A percentile compares a stretch with the other conserved stretches of the same genome.
These are phyloP conservation scores for Backusella liffmaniae DNA, from an alignment of 192 early-diverging fungal genomes.

Conservation along the genomic window DNA sequence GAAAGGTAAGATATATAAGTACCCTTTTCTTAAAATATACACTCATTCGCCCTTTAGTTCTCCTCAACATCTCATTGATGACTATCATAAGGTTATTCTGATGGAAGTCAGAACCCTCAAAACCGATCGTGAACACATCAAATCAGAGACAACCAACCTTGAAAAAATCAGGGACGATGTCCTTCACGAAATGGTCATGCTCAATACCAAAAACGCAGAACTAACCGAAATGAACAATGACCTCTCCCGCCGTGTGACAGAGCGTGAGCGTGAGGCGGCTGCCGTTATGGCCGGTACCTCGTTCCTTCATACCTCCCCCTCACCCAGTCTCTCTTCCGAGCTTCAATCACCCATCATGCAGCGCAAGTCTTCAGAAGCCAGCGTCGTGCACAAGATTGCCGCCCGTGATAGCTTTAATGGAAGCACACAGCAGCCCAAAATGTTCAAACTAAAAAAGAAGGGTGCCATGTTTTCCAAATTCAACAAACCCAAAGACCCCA, in stretches of 20 bases:
- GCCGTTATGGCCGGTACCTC: slow-evolving; percentile 41
- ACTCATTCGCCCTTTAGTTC: not conserved
- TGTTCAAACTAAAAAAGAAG: slow-evolving; percentile 57
- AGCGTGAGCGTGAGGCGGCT: slow-evolving; percentile 36
- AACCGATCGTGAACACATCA: slow-evolving; percentile 44
- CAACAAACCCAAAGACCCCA: not conserved
- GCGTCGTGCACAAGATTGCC: slow-evolving; percentile 20
- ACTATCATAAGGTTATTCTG: slow-evolving; percentile 45
- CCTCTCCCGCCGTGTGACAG: slow-evolving; percentile 39
- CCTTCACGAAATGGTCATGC: slow-evolving; percentile 49
- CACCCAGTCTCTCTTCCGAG: slow-evolving; percentile 27
- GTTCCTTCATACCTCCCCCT: slow-evolving; percentile 24
- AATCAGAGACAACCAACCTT: slow-evolving; percentile 43
- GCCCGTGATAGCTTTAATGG: slow-evolving; percentile 39
- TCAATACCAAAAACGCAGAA: slow-evolving; percentile 55
- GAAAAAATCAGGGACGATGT: slow-evolving; percentile 47
- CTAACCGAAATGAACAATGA: slow-evolving; percentile 57
- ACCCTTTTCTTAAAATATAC: not conserved
- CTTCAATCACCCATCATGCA: slow-evolving; percentile 8
- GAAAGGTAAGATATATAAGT: slow-evolving; percentile 21
- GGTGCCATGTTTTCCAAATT: slow-evolving; percentile 40
- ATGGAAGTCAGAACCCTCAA: slow-evolving; percentile 46
- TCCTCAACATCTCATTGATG: slow-evolving; percentile 27
- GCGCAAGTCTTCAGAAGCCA: slow-evolving; percentile 28
- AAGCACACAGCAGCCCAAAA: slow-evolving; percentile 39